Conservation (phyloP, 1,139 yeast genomes). For the Pichia kudriavzevii region DNA sequence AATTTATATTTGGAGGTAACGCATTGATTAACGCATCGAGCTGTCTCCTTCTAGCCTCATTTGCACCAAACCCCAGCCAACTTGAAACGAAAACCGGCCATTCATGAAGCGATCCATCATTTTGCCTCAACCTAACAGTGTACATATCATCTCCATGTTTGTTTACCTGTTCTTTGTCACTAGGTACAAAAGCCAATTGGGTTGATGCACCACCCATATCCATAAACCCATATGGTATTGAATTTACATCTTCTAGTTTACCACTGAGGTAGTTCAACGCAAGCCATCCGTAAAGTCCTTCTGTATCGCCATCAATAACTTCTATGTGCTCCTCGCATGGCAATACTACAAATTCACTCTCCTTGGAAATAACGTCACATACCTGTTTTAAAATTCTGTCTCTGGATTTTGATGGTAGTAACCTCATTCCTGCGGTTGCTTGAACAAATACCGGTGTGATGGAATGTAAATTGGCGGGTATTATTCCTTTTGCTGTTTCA, state of each 20-base stretch:
- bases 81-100: constrained; percentile 77
- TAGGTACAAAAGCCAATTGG: constrained; percentile 73
- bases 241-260: constrained; percentile 20
- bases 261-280: constrained; percentile 53
- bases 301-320: constrained; percentile 73
- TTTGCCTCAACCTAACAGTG: constrained; percentile 45
- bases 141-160: constrained; percentile 60
- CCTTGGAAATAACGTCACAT: constrained; percentile 40
- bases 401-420: constrained; percentile 42
- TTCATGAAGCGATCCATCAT: constrained; percentile 52
- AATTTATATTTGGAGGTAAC: constrained; percentile 37
- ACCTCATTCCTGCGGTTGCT: constrained; percentile 81
- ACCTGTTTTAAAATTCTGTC: constrained; percentile 41
- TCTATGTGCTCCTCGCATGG: constrained; percentile 57
- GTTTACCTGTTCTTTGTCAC: constrained; percentile 40
- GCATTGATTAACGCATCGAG: constrained; percentile 43
- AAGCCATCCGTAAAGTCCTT: constrained; percentile 77
- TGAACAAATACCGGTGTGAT: constrained; percentile 66
- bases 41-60: constrained; percentile 64
- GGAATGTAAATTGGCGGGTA: constrained; percentile 45
- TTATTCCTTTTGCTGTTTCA: constrained; percentile 48
- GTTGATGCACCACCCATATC: constrained; percentile 91
- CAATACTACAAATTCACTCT: constrained; percentile 43
- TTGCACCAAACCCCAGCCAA: constrained; percentile 83
- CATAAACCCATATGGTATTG: constrained; percentile 56